A percentile compares a stretch with the other conserved stretches of the same genome.
phyloP scores from a whole-genome alignment of 495 filamentous ascomycete species.

The Pyrenula massariospora region DNA sequence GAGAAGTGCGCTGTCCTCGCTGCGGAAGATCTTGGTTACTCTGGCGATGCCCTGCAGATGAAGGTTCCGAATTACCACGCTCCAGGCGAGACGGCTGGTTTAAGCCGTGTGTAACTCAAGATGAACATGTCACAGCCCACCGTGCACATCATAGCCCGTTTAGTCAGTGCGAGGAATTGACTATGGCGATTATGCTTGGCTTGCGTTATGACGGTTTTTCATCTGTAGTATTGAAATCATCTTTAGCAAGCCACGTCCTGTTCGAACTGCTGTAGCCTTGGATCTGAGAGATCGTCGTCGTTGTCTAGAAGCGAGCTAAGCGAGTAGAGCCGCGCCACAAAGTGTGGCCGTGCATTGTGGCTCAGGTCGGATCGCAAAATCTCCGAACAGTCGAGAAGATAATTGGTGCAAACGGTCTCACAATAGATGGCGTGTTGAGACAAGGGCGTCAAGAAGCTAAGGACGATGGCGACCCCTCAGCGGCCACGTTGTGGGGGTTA shows the following conservation, averaged over 20 bases:
- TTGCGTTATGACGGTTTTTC: no score
- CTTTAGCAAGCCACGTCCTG: no score
- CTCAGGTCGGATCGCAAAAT: not conserved
- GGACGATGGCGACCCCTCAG: not conserved
- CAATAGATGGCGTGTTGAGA: not conserved
- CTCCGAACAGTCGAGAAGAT: not conserved
- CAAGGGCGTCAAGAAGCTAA: not conserved
- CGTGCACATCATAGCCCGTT: no score
- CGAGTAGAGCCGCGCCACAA: not conserved
- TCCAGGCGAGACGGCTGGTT: conserved; percentile 32
- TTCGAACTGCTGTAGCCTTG: no score
- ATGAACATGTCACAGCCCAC: no score
- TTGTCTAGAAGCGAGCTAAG: no score
- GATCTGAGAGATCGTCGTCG: no score
- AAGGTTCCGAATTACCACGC: conserved; percentile 53
- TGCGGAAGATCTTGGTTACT: conserved; percentile 70
- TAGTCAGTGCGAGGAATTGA: no score
- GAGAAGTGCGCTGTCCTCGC: conserved; percentile 65
- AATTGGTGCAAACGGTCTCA: not conserved
- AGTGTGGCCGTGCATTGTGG: not conserved
- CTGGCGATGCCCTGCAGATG: conserved; percentile 64
- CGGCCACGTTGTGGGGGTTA: not conserved
- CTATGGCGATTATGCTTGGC: no score
- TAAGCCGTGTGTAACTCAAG: conserved; percentile 11
- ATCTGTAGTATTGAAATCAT: no score